phyloP scores from a whole-genome alignment of 306 rosid genomes.

The Lathyrus sativus region DNA sequence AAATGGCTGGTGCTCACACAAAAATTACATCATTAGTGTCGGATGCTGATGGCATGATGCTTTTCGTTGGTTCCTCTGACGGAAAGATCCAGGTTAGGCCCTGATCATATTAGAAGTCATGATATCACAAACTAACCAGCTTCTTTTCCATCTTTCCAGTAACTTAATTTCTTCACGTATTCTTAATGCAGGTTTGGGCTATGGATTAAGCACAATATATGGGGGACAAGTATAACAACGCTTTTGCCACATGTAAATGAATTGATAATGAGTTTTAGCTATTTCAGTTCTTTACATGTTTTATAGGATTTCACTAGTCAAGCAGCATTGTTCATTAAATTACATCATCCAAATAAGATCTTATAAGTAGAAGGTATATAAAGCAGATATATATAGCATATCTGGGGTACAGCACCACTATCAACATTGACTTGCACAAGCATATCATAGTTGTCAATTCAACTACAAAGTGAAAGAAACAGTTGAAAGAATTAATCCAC shows the following conservation, averaged over 20 bases:
- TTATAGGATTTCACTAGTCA: constrained; percentile 35
- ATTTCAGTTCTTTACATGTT: constrained; percentile 18
- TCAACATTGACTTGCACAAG: constrained; percentile 30
- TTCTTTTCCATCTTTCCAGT: constrained; percentile 19
- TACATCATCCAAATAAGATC: constrained; percentile 29
- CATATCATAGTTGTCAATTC: constrained; percentile 7
- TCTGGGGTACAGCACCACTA: constrained; percentile 1
- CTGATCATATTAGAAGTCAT: constrained; percentile 7
- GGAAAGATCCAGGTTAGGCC: constrained; percentile 81
- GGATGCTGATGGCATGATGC: constrained; percentile 61
- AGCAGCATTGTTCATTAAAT: constrained; percentile 25
- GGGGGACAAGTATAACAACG: constrained; percentile 29
- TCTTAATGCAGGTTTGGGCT: constrained; percentile 72
- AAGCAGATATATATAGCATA: constrained; percentile 17
- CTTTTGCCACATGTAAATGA: constrained; percentile 39
- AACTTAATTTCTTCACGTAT: neutral
- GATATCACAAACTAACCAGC: neutral
- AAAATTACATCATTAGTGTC: constrained; percentile 71
- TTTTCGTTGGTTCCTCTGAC: constrained; percentile 76
- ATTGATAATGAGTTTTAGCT: constrained; percentile 23
- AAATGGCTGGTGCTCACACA: constrained; percentile 65
- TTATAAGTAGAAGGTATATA: constrained; percentile 14
- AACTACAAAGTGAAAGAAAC: constrained; percentile 5
- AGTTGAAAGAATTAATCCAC: constrained; percentile 12
- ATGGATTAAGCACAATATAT: constrained; percentile 47